phyloP scores from a whole-genome alignment of 306 rosid species.

The Cicer judaicum region DNA sequence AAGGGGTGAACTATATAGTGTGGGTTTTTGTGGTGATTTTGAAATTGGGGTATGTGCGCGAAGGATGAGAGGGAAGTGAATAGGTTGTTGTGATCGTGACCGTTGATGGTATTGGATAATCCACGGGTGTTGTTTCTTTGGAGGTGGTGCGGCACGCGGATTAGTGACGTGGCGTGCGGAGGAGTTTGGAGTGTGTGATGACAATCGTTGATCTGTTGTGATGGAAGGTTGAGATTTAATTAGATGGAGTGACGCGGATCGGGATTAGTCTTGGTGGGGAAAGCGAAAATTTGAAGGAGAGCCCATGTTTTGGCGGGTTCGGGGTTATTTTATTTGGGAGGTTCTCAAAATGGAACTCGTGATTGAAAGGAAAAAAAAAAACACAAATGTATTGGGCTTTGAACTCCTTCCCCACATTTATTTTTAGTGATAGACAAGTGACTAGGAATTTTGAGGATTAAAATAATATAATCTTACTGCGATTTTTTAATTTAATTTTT shows the following conservation, averaged over 20 bases:
- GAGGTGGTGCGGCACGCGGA: conserved; percentile 21
- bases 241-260: conserved; percentile 35
- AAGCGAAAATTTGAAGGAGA: neutral
- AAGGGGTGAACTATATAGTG: neutral
- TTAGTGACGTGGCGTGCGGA: conserved; percentile 40
- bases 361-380: too few relatives aligned
- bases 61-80: neutral
- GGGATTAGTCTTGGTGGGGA: neutral
- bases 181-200: neutral
- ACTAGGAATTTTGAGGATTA: too few relatives aligned
- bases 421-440: too few relatives aligned
- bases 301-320: too few relatives aligned
- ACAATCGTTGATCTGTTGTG: conserved; percentile 4
- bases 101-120: conserved; percentile 18
- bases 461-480: too few relatives aligned
- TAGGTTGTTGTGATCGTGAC: conserved; percentile 4
- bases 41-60: conserved; percentile 46
- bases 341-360: neutral
- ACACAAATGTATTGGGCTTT: too few relatives aligned
- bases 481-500: too few relatives aligned
- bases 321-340: neutral
- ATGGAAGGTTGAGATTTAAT: conserved; percentile 26
- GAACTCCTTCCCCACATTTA: too few relatives aligned
- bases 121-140: conserved; percentile 38
- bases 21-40: neutral